A percentile compares a stretch with the other conserved stretches of the same genome.
Evolutionary conservation across 768 basidiomycete species (phyloP).

Genomic region (Phaeotremella skinneri): DNA sequence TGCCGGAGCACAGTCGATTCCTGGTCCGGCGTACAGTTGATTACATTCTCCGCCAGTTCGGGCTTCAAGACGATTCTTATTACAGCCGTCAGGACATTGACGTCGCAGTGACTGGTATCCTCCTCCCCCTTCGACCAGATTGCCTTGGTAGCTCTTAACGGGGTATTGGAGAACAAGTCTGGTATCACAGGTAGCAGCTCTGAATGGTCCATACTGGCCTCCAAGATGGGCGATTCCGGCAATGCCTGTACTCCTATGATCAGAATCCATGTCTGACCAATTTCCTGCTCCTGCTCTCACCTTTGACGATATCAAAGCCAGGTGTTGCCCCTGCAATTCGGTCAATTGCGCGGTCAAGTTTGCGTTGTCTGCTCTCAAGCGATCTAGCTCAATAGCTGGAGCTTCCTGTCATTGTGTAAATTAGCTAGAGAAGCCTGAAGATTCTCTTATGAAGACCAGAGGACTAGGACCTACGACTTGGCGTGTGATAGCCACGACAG

Average conservation of each 20-base stretch:
- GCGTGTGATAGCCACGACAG: neutral
- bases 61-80: neutral
- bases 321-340: neutral
- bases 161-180: neutral
- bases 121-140: neutral
- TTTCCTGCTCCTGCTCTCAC: neutral
- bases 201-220: neutral
- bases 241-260: neutral
- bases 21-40: neutral
- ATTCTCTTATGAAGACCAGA: neutral
- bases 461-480: neutral
- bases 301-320: neutral
- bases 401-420: neutral
- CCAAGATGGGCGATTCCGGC: neutral
- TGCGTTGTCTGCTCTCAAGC: neutral
- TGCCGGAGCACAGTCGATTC: neutral
- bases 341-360: neutral
- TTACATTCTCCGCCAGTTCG: neutral
- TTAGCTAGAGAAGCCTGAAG: neutral
- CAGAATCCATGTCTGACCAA: neutral
- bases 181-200: neutral
- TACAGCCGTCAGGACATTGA: neutral
- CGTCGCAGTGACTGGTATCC: neutral
- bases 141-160: neutral
- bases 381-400: neutral